Evolutionary conservation across 73 alveolate species (phyloP), one percentile per base, ranked within the genome.

Genomic region (Diophrys appendiculata): DNA sequence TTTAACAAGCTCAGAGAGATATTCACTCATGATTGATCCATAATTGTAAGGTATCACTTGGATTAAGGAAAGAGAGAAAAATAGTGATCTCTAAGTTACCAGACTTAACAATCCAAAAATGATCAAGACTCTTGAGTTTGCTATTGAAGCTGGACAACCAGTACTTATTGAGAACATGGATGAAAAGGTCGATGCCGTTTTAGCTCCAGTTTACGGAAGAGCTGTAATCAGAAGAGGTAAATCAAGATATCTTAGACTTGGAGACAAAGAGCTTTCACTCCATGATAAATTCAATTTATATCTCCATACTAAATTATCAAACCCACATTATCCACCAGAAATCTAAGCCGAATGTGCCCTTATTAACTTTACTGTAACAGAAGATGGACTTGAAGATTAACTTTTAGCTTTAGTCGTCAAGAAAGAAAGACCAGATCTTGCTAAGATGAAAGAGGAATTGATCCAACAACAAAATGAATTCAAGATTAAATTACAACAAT

Each of bases 281-380:
- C 95, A 91, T 84, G 93, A 95, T 84, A 94, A 92, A 82, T 98
- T 98, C 98, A 93, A 91, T 78, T 96, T 98, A 65, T 95, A 95
- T 90, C 80, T 98, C 97, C 99, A 98, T 89, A 98, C 99, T 43
- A 96, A 98, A 92, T 89, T 98, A 64, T 95, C 99, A 26, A 98
- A 98, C 78, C 99, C 99, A 2, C 99, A 98, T 82, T 98, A 98
- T 78, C 99, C 99, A n/a, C 99, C 99, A 53, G 99, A 98, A 95
- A 97, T 95, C 72, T 97, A 98, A 92, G 99, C 99, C 2, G 99
- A 98, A 83, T 96, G 99, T 69, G 96, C 99, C 14, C 93, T 98
- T 54, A 98, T 98, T 56, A 98, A 98, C 98, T 98, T 97, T 92
- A 97, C 99, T 35, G 99, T 98, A 76, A 98, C 99, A 43, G 99